Conservation (phyloP, 2,329 filamentous ascomycete species). For the Myriosclerotinia curreyana region DNA sequence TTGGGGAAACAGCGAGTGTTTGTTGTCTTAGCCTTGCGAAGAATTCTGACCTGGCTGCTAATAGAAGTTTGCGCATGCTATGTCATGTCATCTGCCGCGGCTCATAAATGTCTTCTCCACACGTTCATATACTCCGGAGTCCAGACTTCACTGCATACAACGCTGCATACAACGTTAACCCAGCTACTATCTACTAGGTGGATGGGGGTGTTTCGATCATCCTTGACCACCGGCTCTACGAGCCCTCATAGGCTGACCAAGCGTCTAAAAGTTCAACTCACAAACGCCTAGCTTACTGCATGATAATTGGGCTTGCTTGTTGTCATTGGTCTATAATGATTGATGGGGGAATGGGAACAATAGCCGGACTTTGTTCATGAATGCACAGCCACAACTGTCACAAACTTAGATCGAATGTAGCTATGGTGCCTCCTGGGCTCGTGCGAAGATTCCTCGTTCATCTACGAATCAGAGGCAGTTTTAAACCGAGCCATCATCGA, state of each 20-base stretch:
- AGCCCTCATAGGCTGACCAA: constrained; percentile 1
- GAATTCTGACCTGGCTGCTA: neutral
- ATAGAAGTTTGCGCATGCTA: constrained; percentile 5
- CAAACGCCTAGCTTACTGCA: constrained; percentile 12
- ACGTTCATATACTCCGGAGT: constrained; percentile 14
- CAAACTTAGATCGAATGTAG: neutral
- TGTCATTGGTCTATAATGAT: neutral
- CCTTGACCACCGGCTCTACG: neutral
- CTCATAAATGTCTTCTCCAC: neutral
- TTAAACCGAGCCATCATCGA: neutral
- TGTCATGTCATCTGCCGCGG: constrained; percentile 9
- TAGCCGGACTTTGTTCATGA: neutral
- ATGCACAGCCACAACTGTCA: constrained; percentile 1
- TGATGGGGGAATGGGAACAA: neutral
- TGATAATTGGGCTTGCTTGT: neutral
- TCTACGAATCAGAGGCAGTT: neutral
- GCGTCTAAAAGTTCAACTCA: neutral
- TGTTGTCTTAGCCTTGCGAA: neutral
- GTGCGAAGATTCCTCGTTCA: neutral
- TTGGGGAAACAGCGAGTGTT: neutral
- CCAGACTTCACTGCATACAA: constrained; percentile 3
- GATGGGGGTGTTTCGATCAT: neutral
- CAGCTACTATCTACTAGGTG: neutral
- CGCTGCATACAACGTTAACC: constrained; percentile 6
- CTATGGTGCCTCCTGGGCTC: neutral